Percentiles rank a stretch among this genome's conserved stretches.
Conservation (phyloP, 2,329 filamentous ascomycete species). For the Scytalidium sp. region DNA sequence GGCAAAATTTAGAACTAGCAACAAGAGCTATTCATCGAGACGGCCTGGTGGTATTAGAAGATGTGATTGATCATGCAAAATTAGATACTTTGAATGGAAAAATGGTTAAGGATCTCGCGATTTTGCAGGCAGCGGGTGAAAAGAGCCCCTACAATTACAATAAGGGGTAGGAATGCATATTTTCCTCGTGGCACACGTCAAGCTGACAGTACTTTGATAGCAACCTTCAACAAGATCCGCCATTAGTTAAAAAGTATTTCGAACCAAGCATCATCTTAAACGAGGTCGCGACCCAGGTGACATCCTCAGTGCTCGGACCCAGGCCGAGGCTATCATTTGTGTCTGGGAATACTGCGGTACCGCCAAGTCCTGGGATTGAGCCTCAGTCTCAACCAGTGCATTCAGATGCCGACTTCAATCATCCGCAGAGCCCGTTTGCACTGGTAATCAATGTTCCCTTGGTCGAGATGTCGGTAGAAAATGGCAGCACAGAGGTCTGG, state of each 20-base stretch:
- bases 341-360: conserved; percentile 56
- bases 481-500: conserved; percentile 36
- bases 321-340: conserved; percentile 54
- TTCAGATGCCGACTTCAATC: conserved; percentile 55
- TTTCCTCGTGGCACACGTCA: background rate
- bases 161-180: conserved; percentile 32
- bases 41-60: conserved; percentile 54
- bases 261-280: conserved; percentile 50
- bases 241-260: conserved; percentile 47
- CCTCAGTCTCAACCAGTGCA: conserved; percentile 53
- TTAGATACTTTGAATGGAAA: conserved; percentile 54
- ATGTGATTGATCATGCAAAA: conserved; percentile 46
- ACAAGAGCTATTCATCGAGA: conserved; percentile 49
- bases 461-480: conserved; percentile 27
- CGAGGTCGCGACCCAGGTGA: conserved; percentile 52
- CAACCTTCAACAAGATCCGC: conserved; percentile 60
- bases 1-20: conserved; percentile 52
- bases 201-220: conserved; percentile 6
- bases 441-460: conserved; percentile 34
- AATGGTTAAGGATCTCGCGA: conserved; percentile 56
- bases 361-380: conserved; percentile 35
- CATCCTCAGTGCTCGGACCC: conserved; percentile 51
- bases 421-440: conserved; percentile 42
- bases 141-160: conserved; percentile 62
- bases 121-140: conserved; percentile 47